phyloP scores from a whole-genome alignment of 1,284 basidiomycete species.

The Mrakiaceae sp. region DNA sequence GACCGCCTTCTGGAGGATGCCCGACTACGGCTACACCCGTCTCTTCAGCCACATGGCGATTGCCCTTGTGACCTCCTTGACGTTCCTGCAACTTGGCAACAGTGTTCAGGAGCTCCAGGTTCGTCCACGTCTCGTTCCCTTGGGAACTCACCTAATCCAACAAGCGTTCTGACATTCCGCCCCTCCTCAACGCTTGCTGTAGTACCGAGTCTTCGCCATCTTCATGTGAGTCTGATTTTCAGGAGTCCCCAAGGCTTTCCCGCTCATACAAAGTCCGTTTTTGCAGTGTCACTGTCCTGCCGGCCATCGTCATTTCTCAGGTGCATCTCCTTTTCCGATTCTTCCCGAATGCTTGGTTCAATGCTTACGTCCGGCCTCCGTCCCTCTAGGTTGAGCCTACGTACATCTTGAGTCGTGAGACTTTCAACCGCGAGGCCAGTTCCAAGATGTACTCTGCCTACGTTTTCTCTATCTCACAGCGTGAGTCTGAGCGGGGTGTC shows the following conservation, averaged over 20 bases:
- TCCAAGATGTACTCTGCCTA: conserved; percentile 45
- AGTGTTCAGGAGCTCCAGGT: conserved; percentile 59
- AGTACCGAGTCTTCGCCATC: conserved; percentile 23
- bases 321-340: neutral
- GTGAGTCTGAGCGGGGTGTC: no score
- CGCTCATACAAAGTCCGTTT: conserved; percentile 23
- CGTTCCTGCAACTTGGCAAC: conserved; percentile 65
- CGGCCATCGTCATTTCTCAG: conserved; percentile 64
- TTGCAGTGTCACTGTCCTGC: conserved; percentile 41
- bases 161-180: no score
- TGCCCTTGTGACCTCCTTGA: conserved; percentile 66
- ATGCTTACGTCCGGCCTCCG: no score
- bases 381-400: conserved; percentile 46
- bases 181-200: no score
- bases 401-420: conserved; percentile 67
- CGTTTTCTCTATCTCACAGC: conserved; percentile 71
- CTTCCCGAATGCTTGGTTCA: conserved; percentile 34
- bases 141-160: neutral
- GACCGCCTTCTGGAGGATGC: conserved; percentile 65
- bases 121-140: conserved; percentile 31
- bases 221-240: conserved; percentile 34
- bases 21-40: conserved; percentile 62
- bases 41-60: conserved; percentile 67
- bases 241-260: neutral
- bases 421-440: conserved; percentile 53